A percentile compares a stretch with the other conserved stretches of the same genome.
Conservation (phyloP, 371 early-diverging fungal genomes). For the Rhizopus sp. region DNA sequence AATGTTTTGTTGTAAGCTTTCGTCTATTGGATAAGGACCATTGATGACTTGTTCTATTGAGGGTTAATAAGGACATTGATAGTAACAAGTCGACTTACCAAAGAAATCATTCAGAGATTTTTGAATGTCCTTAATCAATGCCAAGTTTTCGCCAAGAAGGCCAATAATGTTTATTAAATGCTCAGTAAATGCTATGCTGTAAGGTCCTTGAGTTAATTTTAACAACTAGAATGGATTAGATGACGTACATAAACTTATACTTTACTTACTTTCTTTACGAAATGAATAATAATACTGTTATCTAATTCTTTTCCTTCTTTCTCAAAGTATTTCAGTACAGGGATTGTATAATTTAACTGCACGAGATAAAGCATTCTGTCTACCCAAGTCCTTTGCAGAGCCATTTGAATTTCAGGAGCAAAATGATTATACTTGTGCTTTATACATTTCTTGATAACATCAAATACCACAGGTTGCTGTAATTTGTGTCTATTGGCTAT, state of each 20-base stretch:
- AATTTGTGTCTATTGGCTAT: conserved; percentile 68
- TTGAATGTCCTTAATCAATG: conserved; percentile 36
- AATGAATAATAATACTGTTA: conserved; percentile 60
- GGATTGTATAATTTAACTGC: conserved; percentile 60
- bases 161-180: conserved; percentile 51
- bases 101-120: conserved; percentile 41
- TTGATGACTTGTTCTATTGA: not conserved
- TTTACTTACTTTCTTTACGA: conserved; percentile 47
- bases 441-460: conserved; percentile 49
- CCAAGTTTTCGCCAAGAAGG: conserved; percentile 37
- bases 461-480: conserved; percentile 64
- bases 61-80: not conserved
- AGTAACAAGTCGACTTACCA: conserved; percentile 25
- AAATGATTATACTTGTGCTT: conserved; percentile 36
- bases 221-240: conserved; percentile 27
- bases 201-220: conserved; percentile 51
- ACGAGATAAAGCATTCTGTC: conserved; percentile 67
- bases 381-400: conserved; percentile 63
- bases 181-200: conserved; percentile 46
- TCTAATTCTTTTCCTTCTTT: conserved; percentile 51
- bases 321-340: conserved; percentile 58
- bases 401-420: conserved; percentile 61
- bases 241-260: not conserved
- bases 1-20: not conserved
- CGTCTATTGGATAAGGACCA: not conserved